Percentiles rank a stretch among this genome's conserved stretches.
Conservation (phyloP, 1,139 yeast genomes). For the Taphrina betulina region DNA sequence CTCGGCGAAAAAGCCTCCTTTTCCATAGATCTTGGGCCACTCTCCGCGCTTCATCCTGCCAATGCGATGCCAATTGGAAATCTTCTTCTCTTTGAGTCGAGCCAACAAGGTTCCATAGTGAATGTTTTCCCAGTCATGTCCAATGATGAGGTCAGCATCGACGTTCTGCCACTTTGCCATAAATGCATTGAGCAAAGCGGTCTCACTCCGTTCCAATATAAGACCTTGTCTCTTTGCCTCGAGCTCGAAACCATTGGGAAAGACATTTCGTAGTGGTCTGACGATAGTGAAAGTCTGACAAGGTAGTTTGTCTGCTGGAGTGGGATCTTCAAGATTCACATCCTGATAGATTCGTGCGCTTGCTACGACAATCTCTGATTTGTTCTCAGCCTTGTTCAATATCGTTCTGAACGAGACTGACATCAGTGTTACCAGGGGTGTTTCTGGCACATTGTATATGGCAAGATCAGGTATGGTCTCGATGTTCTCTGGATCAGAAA, state of each 20-base stretch:
- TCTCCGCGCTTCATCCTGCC: constrained; percentile 70
- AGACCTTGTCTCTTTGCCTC: constrained; percentile 51
- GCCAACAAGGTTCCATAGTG: constrained; percentile 79
- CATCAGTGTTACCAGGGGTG: constrained; percentile 67
- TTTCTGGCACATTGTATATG: constrained; percentile 48
- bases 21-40: constrained; percentile 64
- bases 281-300: constrained; percentile 57
- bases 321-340: constrained; percentile 45
- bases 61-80: constrained; percentile 73
- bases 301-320: constrained; percentile 43
- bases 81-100: constrained; percentile 71
- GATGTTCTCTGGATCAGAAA: constrained; percentile 54
- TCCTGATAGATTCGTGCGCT: constrained; percentile 60
- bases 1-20: constrained; percentile 51
- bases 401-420: constrained; percentile 78
- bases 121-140: constrained; percentile 79
- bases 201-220: constrained; percentile 67
- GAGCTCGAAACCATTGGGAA: constrained; percentile 73
- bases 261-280: constrained; percentile 61
- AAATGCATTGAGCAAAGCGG: constrained; percentile 67
- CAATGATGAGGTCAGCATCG: constrained; percentile 90
- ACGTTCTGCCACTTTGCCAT: constrained; percentile 65
- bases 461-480: constrained; percentile 51
- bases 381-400: constrained; percentile 66
- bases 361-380: constrained; percentile 84